Percentiles rank a stretch among this genome's conserved stretches.
Evolutionary conservation across 116 monocot genomes (phyloP).

Genomic region (Cymodocea nodosa): DNA sequence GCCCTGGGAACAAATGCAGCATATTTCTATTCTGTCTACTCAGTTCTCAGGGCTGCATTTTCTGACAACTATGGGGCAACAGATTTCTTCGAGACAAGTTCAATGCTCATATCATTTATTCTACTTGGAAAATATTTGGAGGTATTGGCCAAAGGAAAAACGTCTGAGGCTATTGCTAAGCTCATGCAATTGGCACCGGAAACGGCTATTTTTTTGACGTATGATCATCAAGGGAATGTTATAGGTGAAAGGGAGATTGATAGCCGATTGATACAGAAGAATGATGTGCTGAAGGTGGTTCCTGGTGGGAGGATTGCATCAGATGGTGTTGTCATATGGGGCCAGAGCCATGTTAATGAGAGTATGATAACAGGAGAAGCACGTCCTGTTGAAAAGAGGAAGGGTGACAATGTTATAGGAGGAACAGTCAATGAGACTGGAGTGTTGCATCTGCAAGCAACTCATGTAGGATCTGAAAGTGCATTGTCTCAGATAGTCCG

Average conservation of each 20-base stretch:
- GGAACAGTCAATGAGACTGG: slow-evolving; percentile 95
- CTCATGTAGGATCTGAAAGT: slow-evolving; percentile 85
- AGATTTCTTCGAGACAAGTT: slow-evolving; percentile 92
- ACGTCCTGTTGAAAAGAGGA: slow-evolving; percentile 69
- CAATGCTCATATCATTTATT: slow-evolving; percentile 91
- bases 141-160: slow-evolving; percentile 86
- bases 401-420: slow-evolving; percentile 80
- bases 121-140: slow-evolving; percentile 89
- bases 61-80: slow-evolving; percentile 40
- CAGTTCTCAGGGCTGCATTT: slow-evolving; percentile 54
- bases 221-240: slow-evolving; percentile 53
- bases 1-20: slow-evolving; percentile 76
- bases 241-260: slow-evolving; percentile 66
- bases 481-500: slow-evolving; percentile 85
- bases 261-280: slow-evolving; percentile 74
- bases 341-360: slow-evolving; percentile 92
- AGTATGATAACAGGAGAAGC: slow-evolving; percentile 99
- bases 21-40: slow-evolving; percentile 80
- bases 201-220: slow-evolving; percentile 47
- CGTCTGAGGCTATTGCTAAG: slow-evolving; percentile 80
- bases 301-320: slow-evolving; percentile 82
- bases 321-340: slow-evolving; percentile 89
- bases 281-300: slow-evolving; percentile 81
- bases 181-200: slow-evolving; percentile 88
- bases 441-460: slow-evolving; percentile 64